Conservation (phyloP, 192 early-diverging fungal species). For the Chytriomyces sp. region DNA sequence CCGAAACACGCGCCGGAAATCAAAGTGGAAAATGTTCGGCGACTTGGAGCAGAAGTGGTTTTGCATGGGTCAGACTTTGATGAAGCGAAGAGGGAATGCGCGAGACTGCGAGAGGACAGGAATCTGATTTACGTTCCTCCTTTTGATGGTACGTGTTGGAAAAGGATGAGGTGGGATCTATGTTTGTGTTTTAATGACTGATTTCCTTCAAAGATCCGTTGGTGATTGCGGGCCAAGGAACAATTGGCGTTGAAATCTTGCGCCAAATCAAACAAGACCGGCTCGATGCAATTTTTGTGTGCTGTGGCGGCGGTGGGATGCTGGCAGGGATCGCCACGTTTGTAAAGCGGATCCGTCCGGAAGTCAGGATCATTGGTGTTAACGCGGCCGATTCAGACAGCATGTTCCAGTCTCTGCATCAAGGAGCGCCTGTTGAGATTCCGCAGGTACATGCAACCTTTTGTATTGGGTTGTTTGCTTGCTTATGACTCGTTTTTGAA, state of each 20-base stretch:
- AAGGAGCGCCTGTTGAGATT: constrained; percentile 46
- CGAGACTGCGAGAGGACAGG: constrained; percentile 40
- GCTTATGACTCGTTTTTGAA: neutral
- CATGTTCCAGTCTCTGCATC: constrained; percentile 54
- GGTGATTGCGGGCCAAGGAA: constrained; percentile 63
- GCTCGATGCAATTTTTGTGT: constrained; percentile 58
- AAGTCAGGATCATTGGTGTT: constrained; percentile 57
- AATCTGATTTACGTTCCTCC: constrained; percentile 50
- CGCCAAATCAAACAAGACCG: constrained; percentile 47
- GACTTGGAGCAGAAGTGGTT: constrained; percentile 54
- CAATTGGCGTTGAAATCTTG: constrained; percentile 59
- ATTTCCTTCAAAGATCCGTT: constrained; percentile 47
- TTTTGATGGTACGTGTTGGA: constrained; percentile 47
- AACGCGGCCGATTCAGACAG: constrained; percentile 51
- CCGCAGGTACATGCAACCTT: constrained; percentile 1
- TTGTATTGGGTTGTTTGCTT: too few species aligned
- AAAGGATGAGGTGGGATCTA: constrained; percentile 12
- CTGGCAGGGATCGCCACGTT: constrained; percentile 53
- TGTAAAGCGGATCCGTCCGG: constrained; percentile 57
- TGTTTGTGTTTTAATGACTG: constrained; percentile 3
- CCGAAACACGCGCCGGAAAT: constrained; percentile 59
- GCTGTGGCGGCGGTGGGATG: constrained; percentile 58
- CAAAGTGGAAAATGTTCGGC: constrained; percentile 55
- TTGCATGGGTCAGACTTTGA: constrained; percentile 57
- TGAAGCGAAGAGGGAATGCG: constrained; percentile 56